phyloP scores from a whole-genome alignment of 2,329 filamentous ascomycete genomes.

The Pyrenophora seminiperda region DNA sequence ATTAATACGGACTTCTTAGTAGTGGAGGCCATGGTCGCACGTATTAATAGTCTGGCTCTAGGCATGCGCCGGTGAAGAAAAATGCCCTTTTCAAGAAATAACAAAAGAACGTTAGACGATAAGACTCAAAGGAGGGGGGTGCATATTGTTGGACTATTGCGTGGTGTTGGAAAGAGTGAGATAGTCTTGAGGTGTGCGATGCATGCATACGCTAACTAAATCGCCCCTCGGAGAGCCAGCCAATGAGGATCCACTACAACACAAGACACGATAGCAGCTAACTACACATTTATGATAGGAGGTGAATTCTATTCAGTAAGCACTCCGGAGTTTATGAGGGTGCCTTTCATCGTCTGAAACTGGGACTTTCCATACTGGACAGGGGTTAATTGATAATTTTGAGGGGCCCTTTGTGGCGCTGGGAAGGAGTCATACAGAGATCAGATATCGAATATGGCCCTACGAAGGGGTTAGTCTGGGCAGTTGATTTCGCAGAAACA shows the following conservation, averaged over 20 bases:
- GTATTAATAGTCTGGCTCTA: too few relatives aligned
- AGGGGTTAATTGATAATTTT: slow-evolving; percentile 4
- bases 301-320: slow-evolving; percentile 26
- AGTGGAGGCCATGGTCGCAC: neutral
- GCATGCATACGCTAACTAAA: slow-evolving; percentile 21
- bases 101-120: neutral
- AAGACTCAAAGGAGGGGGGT: neutral
- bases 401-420: neutral
- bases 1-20: slow-evolving; percentile 47
- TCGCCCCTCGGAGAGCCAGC: slow-evolving; percentile 18
- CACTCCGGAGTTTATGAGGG: slow-evolving; percentile 43
- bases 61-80: too few relatives aligned
- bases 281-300: slow-evolving; percentile 5
- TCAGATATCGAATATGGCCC: slow-evolving; percentile 56
- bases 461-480: slow-evolving; percentile 23
- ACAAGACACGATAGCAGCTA: neutral
- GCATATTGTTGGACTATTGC: neutral
- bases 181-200: slow-evolving; percentile 1
- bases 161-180: neutral
- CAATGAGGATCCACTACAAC: slow-evolving; percentile 11
- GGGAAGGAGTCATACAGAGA: slow-evolving; percentile 46
- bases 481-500: too few relatives aligned
- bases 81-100: neutral
- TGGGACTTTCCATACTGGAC: slow-evolving; percentile 55
- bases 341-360: slow-evolving; percentile 54